phyloP scores from a whole-genome alignment of 1,284 basidiomycete species.

The Ustilago esculenta region DNA sequence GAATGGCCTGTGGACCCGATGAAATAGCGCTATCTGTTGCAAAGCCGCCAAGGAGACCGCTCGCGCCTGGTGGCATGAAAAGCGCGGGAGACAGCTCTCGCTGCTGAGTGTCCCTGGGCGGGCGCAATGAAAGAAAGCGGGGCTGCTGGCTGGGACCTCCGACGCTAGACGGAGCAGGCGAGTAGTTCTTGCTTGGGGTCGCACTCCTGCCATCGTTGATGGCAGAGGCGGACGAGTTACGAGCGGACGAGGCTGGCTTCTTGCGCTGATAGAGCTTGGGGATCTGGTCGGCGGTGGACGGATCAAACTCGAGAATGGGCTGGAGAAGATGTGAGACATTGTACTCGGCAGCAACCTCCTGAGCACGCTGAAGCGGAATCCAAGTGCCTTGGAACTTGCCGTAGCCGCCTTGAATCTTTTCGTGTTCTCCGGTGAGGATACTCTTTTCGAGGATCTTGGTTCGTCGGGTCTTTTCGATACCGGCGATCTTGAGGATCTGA shows the following conservation, averaged over 20 bases:
- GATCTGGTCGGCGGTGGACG: conserved; percentile 54
- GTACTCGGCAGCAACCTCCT: conserved; percentile 63
- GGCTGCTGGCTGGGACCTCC: conserved; percentile 55
- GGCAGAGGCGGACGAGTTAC: conserved; percentile 52
- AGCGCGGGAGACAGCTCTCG: conserved; percentile 39
- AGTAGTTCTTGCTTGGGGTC: conserved; percentile 29
- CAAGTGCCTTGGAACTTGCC: conserved; percentile 99
- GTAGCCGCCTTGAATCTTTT: conserved; percentile 99
- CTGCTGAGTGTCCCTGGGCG: conserved; percentile 44
- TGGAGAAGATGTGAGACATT: conserved; percentile 64
- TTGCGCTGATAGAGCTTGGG: conserved; percentile 52
- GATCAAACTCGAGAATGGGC: conserved; percentile 65
- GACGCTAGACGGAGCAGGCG: conserved; percentile 33
- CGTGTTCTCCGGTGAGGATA: conserved; percentile 92
- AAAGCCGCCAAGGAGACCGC: conserved; percentile 40
- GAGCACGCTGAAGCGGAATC: conserved; percentile 69
- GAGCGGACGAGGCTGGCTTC: conserved; percentile 41
- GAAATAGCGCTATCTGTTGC: conserved; percentile 2
- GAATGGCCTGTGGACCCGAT: conserved; percentile 41
- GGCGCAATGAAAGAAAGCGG: conserved; percentile 57
- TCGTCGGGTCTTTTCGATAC: conserved; percentile 92
- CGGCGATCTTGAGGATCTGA: conserved; percentile 98
- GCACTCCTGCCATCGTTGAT: conserved; percentile 30
- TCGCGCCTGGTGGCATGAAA: conserved; percentile 50
- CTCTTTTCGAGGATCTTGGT: conserved; percentile 99